Conservation (phyloP, 1,139 yeast species). For the Protomyces inouyei region DNA sequence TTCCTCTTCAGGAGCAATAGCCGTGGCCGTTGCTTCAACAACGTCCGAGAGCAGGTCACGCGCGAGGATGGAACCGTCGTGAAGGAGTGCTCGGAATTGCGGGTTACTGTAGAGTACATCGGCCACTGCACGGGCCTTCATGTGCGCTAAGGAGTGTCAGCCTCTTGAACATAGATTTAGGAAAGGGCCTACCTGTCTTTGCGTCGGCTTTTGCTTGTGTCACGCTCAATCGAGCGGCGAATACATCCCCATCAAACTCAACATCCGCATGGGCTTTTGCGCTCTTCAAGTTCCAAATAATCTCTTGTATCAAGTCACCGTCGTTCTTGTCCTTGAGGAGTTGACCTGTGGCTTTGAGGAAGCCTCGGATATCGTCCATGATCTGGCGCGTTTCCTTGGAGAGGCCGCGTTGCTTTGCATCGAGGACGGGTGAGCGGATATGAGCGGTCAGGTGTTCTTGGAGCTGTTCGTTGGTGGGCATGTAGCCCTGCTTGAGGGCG, state of each 20-base stretch:
- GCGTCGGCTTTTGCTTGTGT: constrained; percentile 21
- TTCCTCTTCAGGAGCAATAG: constrained; percentile 19
- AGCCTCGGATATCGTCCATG: constrained; percentile 14
- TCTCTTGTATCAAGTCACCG: constrained; percentile 18
- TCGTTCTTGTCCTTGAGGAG: constrained; percentile 23
- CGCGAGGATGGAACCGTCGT: constrained; percentile 22
- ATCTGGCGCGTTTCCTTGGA: constrained; percentile 10
- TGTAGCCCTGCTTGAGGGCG: constrained; percentile 19
- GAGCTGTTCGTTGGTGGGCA: constrained; percentile 18
- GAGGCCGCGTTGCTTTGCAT: constrained; percentile 15
- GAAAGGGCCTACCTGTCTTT: constrained; percentile 7
- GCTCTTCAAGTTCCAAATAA: constrained; percentile 12
- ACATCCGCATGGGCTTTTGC: constrained; percentile 7
- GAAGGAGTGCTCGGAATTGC: constrained; percentile 22
- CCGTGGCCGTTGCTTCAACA: constrained; percentile 22
- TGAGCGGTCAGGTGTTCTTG: constrained; percentile 15
- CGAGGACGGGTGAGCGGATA: constrained; percentile 19
- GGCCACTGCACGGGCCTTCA: constrained; percentile 13
- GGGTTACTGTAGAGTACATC: constrained; percentile 26
- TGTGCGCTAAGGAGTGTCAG: constrained; percentile 1
- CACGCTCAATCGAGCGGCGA: constrained; percentile 11
- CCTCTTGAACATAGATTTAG: neutral
- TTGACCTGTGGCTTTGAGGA: constrained; percentile 4
- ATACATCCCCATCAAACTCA: constrained; percentile 13
- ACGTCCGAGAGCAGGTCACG: constrained; percentile 26